Base-by-base conservation (phyloP, 2,329 filamentous ascomycete species). In the Lithohypha guttulata region DNA sequence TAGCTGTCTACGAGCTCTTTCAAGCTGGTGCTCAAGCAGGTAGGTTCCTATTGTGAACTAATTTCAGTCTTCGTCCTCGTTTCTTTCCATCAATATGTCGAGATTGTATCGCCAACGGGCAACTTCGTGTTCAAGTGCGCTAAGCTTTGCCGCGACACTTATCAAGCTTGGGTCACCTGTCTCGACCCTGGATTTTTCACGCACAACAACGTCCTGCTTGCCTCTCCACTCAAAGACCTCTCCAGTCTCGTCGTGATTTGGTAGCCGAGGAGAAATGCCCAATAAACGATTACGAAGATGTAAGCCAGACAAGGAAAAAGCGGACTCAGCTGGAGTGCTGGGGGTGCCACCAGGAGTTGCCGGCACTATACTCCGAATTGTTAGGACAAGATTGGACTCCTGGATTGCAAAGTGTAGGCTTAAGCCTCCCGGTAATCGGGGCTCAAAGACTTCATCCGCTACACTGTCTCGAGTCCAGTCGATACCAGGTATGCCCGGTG, bases 101-200 rank as follows among this genome's bases (percentile, higher is more conserved):
- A 95, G 60, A 9, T 86, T 86, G 40, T 73, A 68, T 50, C 82
- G 71, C 47, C 80, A 79, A 46, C 83, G 66, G 42, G 70, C 67
- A 14, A 94, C 69, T 45, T 79, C 79, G 52, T 86, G 75, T 46
- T 81, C 79, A 42, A 95, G 62, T 3, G 83, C 85, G 20, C 72
- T 76, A 50, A 95, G 65, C 62, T 95, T 95, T 4, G 85, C 81
- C 58, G 84, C 80, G 22, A 91, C 69, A 23, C 83, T 81, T 57
- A 95, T 78, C 48, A 95, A 58, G 51, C 78, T 87, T 1, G 89
- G 89, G 58, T 96, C 87, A 40, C 86, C 84, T 53, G 77, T 89
- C 59, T 94, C 87, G 2, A 95, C 80, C 27, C 82, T 72, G 3
- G 94, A 75, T 64, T 95, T 95, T 58, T 95, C 89, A 50, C 80